phyloP scores from a whole-genome alignment of 2,329 filamentous ascomycete genomes.

The Fusarium sororula region DNA sequence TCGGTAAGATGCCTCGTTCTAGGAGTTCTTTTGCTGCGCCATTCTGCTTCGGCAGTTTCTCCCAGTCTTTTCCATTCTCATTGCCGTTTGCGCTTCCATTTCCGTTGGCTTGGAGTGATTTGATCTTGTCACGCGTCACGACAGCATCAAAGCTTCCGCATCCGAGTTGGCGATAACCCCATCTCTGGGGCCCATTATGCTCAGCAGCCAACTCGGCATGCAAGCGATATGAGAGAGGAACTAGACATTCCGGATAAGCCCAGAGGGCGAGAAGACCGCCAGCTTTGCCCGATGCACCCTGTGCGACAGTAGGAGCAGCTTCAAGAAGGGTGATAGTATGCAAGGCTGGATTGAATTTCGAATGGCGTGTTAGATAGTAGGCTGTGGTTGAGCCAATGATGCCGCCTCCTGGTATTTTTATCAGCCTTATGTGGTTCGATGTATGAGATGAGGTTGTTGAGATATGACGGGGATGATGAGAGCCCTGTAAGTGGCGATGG shows the following conservation, averaged over 20 bases:
- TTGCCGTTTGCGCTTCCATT: slow-evolving; percentile 2
- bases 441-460: slow-evolving; percentile 6
- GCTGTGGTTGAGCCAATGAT: slow-evolving; percentile 93
- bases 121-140: slow-evolving; percentile 48
- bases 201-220: slow-evolving; percentile 87
- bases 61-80: slow-evolving; percentile 59
- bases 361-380: slow-evolving; percentile 89
- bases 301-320: slow-evolving; percentile 81
- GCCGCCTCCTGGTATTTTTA: slow-evolving; percentile 72
- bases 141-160: slow-evolving; percentile 69
- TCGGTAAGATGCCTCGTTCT: slow-evolving; percentile 70
- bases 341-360: slow-evolving; percentile 76
- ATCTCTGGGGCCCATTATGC: slow-evolving; percentile 78
- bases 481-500: not conserved
- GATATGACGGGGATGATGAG: not conserved
- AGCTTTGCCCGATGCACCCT: slow-evolving; percentile 94
- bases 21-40: slow-evolving; percentile 57
- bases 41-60: slow-evolving; percentile 70
- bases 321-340: slow-evolving; percentile 89
- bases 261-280: slow-evolving; percentile 89
- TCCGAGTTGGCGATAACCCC: slow-evolving; percentile 85
- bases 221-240: slow-evolving; percentile 84
- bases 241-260: slow-evolving; percentile 87
- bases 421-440: slow-evolving; percentile 11
- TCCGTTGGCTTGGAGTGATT: slow-evolving; percentile 42